These are phyloP conservation scores for Lobosporangium transversale DNA, from an alignment of 192 early-diverging fungal species.

Conservation along the genomic window DNA sequence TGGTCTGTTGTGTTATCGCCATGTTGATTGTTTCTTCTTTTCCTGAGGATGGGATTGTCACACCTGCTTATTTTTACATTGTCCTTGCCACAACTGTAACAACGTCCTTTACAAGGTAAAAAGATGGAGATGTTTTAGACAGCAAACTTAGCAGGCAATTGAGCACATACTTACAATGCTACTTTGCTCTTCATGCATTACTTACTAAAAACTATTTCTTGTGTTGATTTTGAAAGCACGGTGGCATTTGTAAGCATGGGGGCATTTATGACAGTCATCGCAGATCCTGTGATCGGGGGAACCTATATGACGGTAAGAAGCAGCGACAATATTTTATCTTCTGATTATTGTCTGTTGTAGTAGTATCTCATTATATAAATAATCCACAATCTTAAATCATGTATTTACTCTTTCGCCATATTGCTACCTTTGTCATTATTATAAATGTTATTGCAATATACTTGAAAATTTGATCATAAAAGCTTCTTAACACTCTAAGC, in stretches of 20 bases:
- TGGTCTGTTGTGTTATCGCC: conserved; percentile 79
- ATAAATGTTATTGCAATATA: no score
- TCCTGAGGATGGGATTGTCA: conserved; percentile 73
- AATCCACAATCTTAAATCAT: background rate
- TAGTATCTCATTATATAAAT: no score
- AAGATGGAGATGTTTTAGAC: no score
- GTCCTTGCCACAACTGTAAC: conserved; percentile 84
- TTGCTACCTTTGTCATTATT: no score
- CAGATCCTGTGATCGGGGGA: conserved; percentile 94
- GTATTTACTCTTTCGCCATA: background rate
- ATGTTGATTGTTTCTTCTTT: conserved; percentile 87
- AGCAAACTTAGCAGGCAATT: no score
- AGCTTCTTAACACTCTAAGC: conserved; percentile 90
- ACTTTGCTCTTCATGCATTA: no score
- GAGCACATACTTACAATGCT: no score
- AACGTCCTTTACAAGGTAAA: conserved; percentile 83
- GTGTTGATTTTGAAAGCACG: no score
- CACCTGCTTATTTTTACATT: conserved; percentile 75
- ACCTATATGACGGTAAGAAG: conserved; percentile 70
- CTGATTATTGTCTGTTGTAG: no score
- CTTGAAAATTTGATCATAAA: no score
- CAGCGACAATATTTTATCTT: no score
- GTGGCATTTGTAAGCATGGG: conserved; percentile 85
- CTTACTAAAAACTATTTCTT: no score
- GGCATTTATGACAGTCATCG: conserved; percentile 94